Base-by-base conservation (phyloP, 306 rosid genomes). In the Carpinus viminea region DNA sequence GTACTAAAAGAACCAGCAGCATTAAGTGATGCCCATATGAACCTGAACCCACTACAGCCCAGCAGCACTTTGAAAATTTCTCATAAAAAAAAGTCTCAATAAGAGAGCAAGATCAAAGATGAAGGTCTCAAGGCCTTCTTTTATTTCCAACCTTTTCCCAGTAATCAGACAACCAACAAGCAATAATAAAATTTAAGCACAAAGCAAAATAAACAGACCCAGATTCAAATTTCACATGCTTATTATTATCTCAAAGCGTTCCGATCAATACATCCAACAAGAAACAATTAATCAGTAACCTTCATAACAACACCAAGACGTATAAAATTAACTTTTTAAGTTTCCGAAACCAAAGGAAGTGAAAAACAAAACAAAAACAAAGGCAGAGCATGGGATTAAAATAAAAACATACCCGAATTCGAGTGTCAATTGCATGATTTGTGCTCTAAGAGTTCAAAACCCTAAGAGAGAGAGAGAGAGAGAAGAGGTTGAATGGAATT, bases 351-450 rank as follows among this genome's bases (percentile, higher is more conserved):
- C 60, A 55, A 55, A 55, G 10, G 10, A 55, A 17, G 2, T 18
- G n/a, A 1, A 24, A 24, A 24, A 24, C 26, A 64, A 18, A 54
- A 26, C 17, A 46, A 24, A 2, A 24, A 24, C 26, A 5, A 78
- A 12, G 72, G 53, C 12, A 16, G 61, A 72, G 38, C 50, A 46
- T 20, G 8, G 36, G 24, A 12, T 5, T 55, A 45, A 26, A 34
- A 20, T n/a, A 70, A 28, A 52, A 41, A 78, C 70, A 72, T 83
- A 94, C 97, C 98, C 93, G 75, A 94, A 94, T 82, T 94, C 98
- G 41, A 94, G 84, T 12, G 96, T 92, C 31, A 92, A 85, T 70
- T 88, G 97, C 98, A 92, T 94, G 6, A 78, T 65, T 52, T 74
- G 46, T 68, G 53, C 73, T 24, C 26, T 24, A 17, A 79, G 77